These are phyloP conservation scores for Candida maltosa DNA, from an alignment of 805 yeast species.

Conservation along the genomic window DNA sequence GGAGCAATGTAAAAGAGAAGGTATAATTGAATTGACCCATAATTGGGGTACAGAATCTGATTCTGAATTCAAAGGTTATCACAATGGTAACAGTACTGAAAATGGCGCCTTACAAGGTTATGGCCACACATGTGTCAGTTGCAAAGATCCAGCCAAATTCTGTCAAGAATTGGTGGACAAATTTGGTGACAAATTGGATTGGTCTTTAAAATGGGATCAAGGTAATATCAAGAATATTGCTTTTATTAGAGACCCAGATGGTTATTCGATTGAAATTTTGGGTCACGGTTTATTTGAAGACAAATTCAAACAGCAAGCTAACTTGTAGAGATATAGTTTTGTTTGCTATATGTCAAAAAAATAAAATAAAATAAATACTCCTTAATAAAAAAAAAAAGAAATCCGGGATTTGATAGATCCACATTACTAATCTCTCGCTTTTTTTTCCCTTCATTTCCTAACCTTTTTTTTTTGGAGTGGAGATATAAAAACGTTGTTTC, in stretches of 20 bases:
- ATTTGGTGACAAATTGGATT: conserved; percentile 41
- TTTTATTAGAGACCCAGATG: conserved; percentile 84
- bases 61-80: conserved; percentile 66
- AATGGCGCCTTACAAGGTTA: conserved; percentile 70
- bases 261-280: conserved; percentile 76
- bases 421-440: background rate
- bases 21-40: conserved; percentile 85
- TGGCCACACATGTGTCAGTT: conserved; percentile 79
- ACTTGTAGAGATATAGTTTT: conserved; percentile 1
- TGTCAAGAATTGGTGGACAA: conserved; percentile 50
- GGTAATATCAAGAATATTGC: conserved; percentile 62
- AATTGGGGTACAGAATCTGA: conserved; percentile 95
- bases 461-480: background rate
- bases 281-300: conserved; percentile 30
- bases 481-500: conserved; percentile 3
- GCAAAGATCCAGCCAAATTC: conserved; percentile 56
- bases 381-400: background rate
- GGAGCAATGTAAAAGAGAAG: conserved; percentile 49
- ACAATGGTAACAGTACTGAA: conserved; percentile 65
- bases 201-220: conserved; percentile 56
- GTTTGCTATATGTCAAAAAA: background rate
- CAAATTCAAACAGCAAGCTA: conserved; percentile 1
- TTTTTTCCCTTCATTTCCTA: background rate
- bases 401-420: background rate
- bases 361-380: background rate